These are phyloP conservation scores for Tillandsia fasciculata DNA, from an alignment of 176 grass and related monocot genomes.

Conservation along the genomic window DNA sequence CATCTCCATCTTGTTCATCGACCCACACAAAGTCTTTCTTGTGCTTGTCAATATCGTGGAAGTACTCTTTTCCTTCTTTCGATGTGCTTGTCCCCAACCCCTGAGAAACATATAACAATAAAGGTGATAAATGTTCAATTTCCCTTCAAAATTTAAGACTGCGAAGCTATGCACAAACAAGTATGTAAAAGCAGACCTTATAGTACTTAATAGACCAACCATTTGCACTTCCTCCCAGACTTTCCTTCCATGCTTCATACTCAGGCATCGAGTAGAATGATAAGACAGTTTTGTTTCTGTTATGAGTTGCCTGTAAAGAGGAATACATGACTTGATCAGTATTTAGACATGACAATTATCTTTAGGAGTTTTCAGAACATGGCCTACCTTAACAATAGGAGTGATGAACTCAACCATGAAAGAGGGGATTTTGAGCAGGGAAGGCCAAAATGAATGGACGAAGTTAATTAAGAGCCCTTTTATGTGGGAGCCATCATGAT, in stretches of 20 bases:
- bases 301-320: slow-evolving; percentile 49
- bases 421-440: slow-evolving; percentile 63
- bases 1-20: slow-evolving; percentile 40
- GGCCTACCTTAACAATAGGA: slow-evolving; percentile 71
- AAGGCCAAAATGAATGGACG: slow-evolving; percentile 79
- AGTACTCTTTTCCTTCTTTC: slow-evolving; percentile 56
- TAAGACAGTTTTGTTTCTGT: slow-evolving; percentile 11
- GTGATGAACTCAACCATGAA: slow-evolving; percentile 92
- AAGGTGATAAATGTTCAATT: neutral
- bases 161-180: neutral
- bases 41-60: slow-evolving; percentile 29
- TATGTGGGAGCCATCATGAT: slow-evolving; percentile 93
- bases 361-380: neutral
- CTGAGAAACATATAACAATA: slow-evolving; percentile 18
- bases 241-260: slow-evolving; percentile 77
- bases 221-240: slow-evolving; percentile 41
- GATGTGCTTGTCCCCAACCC: slow-evolving; percentile 83
- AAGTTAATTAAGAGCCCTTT: slow-evolving; percentile 88
- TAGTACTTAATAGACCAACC: slow-evolving; percentile 80
- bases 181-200: slow-evolving; percentile 36
- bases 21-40: slow-evolving; percentile 71
- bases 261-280: slow-evolving; percentile 89
- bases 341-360: neutral
- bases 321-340: neutral
- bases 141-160: neutral